Conservation (phyloP, 495 filamentous ascomycete genomes). For the Cairneyella variabilis region DNA sequence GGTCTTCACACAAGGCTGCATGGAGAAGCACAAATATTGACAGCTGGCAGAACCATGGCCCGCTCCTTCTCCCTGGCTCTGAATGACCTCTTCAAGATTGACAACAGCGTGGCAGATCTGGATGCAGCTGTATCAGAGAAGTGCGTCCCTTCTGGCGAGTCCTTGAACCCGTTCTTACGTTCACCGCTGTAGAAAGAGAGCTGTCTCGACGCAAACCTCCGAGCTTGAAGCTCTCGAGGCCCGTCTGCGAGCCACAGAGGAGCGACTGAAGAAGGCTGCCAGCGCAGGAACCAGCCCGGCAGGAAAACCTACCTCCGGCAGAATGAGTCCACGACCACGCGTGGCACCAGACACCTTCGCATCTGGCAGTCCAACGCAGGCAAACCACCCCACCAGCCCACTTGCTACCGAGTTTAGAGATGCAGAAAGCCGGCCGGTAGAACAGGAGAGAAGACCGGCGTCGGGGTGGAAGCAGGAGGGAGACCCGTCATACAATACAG, state of each 20-base stretch:
- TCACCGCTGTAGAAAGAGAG: slow-evolving; percentile 53
- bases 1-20: slow-evolving; percentile 31
- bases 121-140: slow-evolving; percentile 77
- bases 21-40: not conserved
- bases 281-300: slow-evolving; percentile 9
- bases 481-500: slow-evolving; percentile 24
- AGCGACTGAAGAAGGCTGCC: slow-evolving; percentile 55
- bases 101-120: slow-evolving; percentile 73
- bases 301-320: slow-evolving; percentile 9
- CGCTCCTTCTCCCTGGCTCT: slow-evolving; percentile 81
- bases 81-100: slow-evolving; percentile 83
- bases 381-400: slow-evolving; percentile 14
- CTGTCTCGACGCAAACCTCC: slow-evolving; percentile 66
- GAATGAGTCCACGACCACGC: slow-evolving; percentile 28
- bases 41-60: slow-evolving; percentile 68
- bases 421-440: too few relatives aligned
- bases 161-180: slow-evolving; percentile 17
- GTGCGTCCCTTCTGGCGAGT: slow-evolving; percentile 48
- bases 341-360: slow-evolving; percentile 30
- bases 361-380: slow-evolving; percentile 15
- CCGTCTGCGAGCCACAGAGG: slow-evolving; percentile 78
- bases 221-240: slow-evolving; percentile 86
- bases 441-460: slow-evolving; percentile 18
- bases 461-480: slow-evolving; percentile 4
- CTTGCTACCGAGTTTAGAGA: slow-evolving; percentile 26